Evolutionary conservation across 2,329 filamentous ascomycete species (phyloP), one percentile per base, ranked within the genome.

Genomic region (Plectosphaerella plurivora): DNA sequence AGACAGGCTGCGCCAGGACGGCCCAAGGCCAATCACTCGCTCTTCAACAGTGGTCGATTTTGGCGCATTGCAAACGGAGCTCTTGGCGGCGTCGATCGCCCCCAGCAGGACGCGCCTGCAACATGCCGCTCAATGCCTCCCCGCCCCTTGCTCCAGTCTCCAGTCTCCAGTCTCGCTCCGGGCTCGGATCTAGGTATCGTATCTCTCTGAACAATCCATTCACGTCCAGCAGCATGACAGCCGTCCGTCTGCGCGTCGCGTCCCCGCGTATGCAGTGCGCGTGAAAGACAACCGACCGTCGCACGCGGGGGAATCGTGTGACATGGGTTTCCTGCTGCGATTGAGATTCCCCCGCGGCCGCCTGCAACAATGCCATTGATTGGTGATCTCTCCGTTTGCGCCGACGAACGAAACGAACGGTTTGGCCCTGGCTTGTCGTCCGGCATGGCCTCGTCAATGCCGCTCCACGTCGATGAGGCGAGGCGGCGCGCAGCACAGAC

Each of bases 351-450:
- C 35, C 28, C 28, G 28, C 28, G 50, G 51, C 39, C 25, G 50
- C 15, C 48, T 37, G 52, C 49, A 54, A 55, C 51, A 60, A 55
- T 51, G 49, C 36, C 54, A 53, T 51, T 50, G 50, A 56, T 58
- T 61, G 53, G 55, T 47, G 51, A 47, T 28, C 45, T 33, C 41
- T 47, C 56, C 55, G 56, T 58, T 60, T 59, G 55, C 56, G 11
- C 11, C n/a, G 11, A 5, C n/a, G 14, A 41, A 14, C 37, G 37
- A 41, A 55, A 28, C 44, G 56, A 55, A 55, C 52, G 53, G 53
- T 55, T 55, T 51, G 50, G 45, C 54, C 47, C 51, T 59, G 57
- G 22, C 22, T 50, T 51, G 54, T n/a, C 37, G 37, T 22, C 61
- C 60, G 52, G 47, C 59, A 53, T 57, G 5, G 22, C 22, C 22